phyloP scores from a whole-genome alignment of 2,329 filamentous ascomycete species.

The Pleurostoma richardsiae region DNA sequence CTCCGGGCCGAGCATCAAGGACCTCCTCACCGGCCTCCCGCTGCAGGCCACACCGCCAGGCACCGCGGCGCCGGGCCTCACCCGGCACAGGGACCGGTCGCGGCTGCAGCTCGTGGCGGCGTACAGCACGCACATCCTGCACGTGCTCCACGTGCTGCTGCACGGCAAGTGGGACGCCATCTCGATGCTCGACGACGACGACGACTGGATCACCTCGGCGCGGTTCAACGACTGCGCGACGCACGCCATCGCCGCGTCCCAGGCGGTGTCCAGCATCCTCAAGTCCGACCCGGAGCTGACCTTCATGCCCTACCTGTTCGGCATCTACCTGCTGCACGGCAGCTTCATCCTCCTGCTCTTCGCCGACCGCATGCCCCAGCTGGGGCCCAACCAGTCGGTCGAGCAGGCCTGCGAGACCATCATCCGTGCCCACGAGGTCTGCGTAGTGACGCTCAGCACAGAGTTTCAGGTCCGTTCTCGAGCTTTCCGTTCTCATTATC shows the following conservation, averaged over 20 bases:
- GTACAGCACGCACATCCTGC: slow-evolving; percentile 41
- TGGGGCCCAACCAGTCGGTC: slow-evolving; percentile 37
- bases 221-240: slow-evolving; percentile 38
- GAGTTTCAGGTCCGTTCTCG: slow-evolving; percentile 36
- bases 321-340: slow-evolving; percentile 45
- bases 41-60: background rate
- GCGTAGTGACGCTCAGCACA: slow-evolving; percentile 42
- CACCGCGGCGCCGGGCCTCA: background rate
- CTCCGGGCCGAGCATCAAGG: slow-evolving; percentile 13
- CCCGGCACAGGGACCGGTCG: slow-evolving; percentile 16
- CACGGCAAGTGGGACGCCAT: slow-evolving; percentile 46
- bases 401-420: slow-evolving; percentile 44
- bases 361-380: slow-evolving; percentile 41
- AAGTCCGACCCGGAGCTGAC: slow-evolving; percentile 41
- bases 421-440: slow-evolving; percentile 44
- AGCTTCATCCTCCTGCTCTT: slow-evolving; percentile 44
- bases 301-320: slow-evolving; percentile 48
- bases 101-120: slow-evolving; percentile 33
- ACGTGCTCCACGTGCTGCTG: slow-evolving; percentile 41
- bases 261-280: slow-evolving; percentile 39
- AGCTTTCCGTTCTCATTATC: no score
- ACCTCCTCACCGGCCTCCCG: slow-evolving; percentile 12
- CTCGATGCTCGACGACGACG: slow-evolving; percentile 41
- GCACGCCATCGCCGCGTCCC: slow-evolving; percentile 40
- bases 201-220: slow-evolving; percentile 41